phyloP scores from a whole-genome alignment of 805 yeast genomes.

The Sugiyamaella americana region DNA sequence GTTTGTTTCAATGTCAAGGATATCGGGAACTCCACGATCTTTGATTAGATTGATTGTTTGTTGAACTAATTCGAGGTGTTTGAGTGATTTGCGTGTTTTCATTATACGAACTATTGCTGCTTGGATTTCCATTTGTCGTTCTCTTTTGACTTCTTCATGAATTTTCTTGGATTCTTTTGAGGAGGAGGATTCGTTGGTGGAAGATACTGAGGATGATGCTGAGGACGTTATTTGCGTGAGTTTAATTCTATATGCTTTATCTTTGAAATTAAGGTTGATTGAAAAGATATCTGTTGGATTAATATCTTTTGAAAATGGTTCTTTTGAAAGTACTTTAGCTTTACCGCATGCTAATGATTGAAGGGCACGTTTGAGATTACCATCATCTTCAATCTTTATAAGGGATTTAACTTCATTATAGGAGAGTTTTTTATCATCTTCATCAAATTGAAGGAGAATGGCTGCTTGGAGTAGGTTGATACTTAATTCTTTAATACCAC shows the following conservation, averaged over 20 bases:
- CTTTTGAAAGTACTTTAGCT: slow-evolving; percentile 21
- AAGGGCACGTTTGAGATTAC: slow-evolving; percentile 20
- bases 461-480: slow-evolving; percentile 26
- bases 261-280: slow-evolving; percentile 24
- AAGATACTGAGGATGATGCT: slow-evolving; percentile 3
- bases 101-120: slow-evolving; percentile 31
- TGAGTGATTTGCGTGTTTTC: slow-evolving; percentile 25
- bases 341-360: slow-evolving; percentile 26
- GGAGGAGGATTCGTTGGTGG: slow-evolving; percentile 11
- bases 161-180: slow-evolving; percentile 19
- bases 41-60: slow-evolving; percentile 26
- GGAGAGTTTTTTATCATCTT: slow-evolving; percentile 14
- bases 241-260: slow-evolving; percentile 21
- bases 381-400: slow-evolving; percentile 20
- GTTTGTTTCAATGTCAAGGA: slow-evolving; percentile 27
- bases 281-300: slow-evolving; percentile 20
- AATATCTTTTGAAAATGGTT: slow-evolving; percentile 19
- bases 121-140: slow-evolving; percentile 30
- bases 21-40: slow-evolving; percentile 26
- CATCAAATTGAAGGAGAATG: slow-evolving; percentile 26
- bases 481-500: slow-evolving; percentile 28
- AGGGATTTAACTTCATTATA: slow-evolving; percentile 18
- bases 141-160: slow-evolving; percentile 25
- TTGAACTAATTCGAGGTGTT: slow-evolving; percentile 27
- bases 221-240: slow-evolving; percentile 21